phyloP scores from a whole-genome alignment of 345 rosid species.

The Microthlaspi erraticum region DNA sequence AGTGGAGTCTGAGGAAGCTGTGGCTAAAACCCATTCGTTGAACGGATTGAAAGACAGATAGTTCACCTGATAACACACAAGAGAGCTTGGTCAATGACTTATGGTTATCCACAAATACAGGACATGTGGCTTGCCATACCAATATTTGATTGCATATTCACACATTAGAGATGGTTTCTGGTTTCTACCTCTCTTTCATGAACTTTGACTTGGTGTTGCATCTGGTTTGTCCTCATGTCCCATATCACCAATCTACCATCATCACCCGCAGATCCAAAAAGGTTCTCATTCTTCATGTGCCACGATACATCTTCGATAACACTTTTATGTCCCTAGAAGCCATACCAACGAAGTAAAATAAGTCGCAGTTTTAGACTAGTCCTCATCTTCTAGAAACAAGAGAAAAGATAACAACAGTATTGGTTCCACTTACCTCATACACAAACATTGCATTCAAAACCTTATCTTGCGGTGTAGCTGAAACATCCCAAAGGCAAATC shows the following conservation, averaged over 20 bases:
- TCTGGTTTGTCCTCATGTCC: slow-evolving; percentile 81
- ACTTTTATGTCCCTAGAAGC: slow-evolving; percentile 70
- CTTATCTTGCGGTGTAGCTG: slow-evolving; percentile 61
- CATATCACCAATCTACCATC: slow-evolving; percentile 85
- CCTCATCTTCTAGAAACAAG: neutral
- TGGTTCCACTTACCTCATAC: slow-evolving; percentile 60
- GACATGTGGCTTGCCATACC: neutral
- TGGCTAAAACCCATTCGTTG: slow-evolving; percentile 89
- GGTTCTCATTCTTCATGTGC: slow-evolving; percentile 81
- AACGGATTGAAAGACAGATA: slow-evolving; percentile 85
- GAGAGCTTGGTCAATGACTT: slow-evolving; percentile 18
- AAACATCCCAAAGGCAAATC: slow-evolving; percentile 90
- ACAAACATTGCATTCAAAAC: slow-evolving; percentile 66
- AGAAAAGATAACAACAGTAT: neutral
- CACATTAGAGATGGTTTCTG: neutral
- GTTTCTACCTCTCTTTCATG: slow-evolving; percentile 80
- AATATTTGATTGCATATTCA: too few species aligned
- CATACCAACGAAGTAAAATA: neutral
- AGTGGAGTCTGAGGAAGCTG: slow-evolving; percentile 89
- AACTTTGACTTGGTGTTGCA: slow-evolving; percentile 67
- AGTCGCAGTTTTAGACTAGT: slow-evolving; percentile 8
- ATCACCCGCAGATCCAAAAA: slow-evolving; percentile 91
- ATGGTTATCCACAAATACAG: neutral
- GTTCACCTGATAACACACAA: slow-evolving; percentile 58
- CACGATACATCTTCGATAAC: slow-evolving; percentile 87